Evolutionary conservation across 306 rosid species (phyloP).

Genomic region (Lathyrus sativus): DNA sequence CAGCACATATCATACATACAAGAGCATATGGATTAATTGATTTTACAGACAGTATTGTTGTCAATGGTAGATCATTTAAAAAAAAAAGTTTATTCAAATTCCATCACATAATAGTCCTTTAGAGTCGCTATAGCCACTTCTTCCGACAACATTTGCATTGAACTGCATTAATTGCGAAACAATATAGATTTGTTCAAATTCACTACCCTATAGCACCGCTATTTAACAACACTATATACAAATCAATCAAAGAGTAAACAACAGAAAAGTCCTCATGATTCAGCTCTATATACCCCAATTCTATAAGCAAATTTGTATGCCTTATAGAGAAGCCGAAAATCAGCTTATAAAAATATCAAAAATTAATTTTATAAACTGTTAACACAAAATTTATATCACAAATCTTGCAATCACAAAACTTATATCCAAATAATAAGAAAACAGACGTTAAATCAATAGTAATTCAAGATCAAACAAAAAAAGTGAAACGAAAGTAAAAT

Average conservation of each 20-base stretch:
- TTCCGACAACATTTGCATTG: no score
- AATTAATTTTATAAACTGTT: not conserved
- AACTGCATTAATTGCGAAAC: no score
- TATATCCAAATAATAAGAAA: not conserved
- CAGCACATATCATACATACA: not conserved
- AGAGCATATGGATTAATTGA: not conserved
- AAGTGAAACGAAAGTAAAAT: not conserved
- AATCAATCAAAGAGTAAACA: not conserved
- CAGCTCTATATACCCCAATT: not conserved
- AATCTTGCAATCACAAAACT: not conserved
- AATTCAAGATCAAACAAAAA: not conserved
- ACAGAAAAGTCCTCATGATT: not conserved
- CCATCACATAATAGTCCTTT: no score
- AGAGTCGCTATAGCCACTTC: no score
- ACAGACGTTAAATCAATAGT: not conserved
- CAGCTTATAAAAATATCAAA: not conserved
- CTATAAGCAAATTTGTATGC: not conserved
- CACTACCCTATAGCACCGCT: no score
- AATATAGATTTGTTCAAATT: no score
- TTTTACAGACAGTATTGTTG: not conserved
- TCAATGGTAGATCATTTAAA: no score
- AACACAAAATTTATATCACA: not conserved
- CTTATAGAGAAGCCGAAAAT: not conserved
- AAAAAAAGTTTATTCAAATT: no score
- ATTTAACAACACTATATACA: no score